Conservation (phyloP, 768 basidiomycete species). For the Ramaria sp. region DNA sequence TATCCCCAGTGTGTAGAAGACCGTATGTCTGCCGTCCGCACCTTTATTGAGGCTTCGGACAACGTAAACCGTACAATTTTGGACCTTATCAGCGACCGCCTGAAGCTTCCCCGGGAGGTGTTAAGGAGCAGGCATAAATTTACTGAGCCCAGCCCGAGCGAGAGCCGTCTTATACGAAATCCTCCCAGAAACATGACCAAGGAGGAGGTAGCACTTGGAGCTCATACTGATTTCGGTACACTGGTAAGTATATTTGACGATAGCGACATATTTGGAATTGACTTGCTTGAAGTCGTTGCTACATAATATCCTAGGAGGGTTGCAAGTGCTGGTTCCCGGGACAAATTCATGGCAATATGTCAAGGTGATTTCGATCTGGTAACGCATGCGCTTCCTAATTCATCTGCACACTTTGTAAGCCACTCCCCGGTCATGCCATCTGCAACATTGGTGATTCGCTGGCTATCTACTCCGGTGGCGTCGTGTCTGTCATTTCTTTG, state of each 20-base stretch:
- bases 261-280: neutral
- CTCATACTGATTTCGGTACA: conserved; percentile 29
- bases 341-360: conserved; percentile 57
- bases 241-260: conserved; percentile 12
- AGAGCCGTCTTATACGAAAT: conserved; percentile 24
- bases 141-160: conserved; percentile 22
- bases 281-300: conserved; percentile 44
- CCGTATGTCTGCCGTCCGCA: conserved; percentile 19
- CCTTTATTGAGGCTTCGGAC: conserved; percentile 21
- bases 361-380: conserved; percentile 27
- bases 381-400: neutral
- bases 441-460: conserved; percentile 58
- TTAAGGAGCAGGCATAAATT: conserved; percentile 19
- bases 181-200: conserved; percentile 17
- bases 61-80: conserved; percentile 22
- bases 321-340: conserved; percentile 58
- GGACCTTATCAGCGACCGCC: conserved; percentile 19
- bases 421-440: conserved; percentile 44
- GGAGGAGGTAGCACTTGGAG: conserved; percentile 21
- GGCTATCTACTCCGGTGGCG: conserved; percentile 50
- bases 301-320: conserved; percentile 55
- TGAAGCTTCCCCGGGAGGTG: conserved; percentile 23
- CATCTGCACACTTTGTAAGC: conserved; percentile 21
- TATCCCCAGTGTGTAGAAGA: conserved; percentile 23
- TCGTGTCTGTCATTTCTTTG: conserved; percentile 23